Evolutionary conservation across 495 filamentous ascomycete genomes (phyloP).

Genomic region (Neurospora terricola): DNA sequence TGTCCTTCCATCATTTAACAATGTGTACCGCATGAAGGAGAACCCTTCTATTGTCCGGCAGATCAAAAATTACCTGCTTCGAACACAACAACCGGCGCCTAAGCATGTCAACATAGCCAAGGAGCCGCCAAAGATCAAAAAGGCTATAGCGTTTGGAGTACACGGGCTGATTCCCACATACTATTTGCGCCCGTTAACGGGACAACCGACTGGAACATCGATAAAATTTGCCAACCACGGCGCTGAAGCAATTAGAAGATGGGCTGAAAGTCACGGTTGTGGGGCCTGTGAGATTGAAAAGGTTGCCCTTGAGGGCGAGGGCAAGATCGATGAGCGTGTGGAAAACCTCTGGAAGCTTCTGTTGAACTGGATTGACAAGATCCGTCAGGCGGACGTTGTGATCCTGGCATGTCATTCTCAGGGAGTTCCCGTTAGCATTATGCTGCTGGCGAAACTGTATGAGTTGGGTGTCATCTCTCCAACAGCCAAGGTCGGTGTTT

Average conservation of each 20-base stretch:
- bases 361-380: slow-evolving; percentile 89
- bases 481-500: slow-evolving; percentile 62
- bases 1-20: slow-evolving; percentile 56
- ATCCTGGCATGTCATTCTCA: slow-evolving; percentile 89
- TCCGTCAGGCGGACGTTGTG: slow-evolving; percentile 79
- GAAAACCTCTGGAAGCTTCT: slow-evolving; percentile 88
- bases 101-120: slow-evolving; percentile 66
- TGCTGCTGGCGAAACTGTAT: slow-evolving; percentile 88
- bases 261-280: slow-evolving; percentile 59
- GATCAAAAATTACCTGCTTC: slow-evolving; percentile 55
- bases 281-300: slow-evolving; percentile 68
- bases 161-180: slow-evolving; percentile 90
- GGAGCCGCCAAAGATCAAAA: slow-evolving; percentile 61
- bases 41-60: slow-evolving; percentile 64
- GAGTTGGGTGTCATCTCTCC: slow-evolving; percentile 58
- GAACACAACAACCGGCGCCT: slow-evolving; percentile 47
- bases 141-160: slow-evolving; percentile 83
- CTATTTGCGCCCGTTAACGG: slow-evolving; percentile 73
- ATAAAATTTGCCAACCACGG: slow-evolving; percentile 86
- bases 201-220: slow-evolving; percentile 91
- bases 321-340: slow-evolving; percentile 83
- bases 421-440: slow-evolving; percentile 85
- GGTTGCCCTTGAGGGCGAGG: slow-evolving; percentile 93
- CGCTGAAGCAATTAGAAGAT: slow-evolving; percentile 72
- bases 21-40: slow-evolving; percentile 56